These are phyloP conservation scores for Cadophora sp. DNA, from an alignment of 2,329 filamentous ascomycete genomes.

Conservation along the genomic window DNA sequence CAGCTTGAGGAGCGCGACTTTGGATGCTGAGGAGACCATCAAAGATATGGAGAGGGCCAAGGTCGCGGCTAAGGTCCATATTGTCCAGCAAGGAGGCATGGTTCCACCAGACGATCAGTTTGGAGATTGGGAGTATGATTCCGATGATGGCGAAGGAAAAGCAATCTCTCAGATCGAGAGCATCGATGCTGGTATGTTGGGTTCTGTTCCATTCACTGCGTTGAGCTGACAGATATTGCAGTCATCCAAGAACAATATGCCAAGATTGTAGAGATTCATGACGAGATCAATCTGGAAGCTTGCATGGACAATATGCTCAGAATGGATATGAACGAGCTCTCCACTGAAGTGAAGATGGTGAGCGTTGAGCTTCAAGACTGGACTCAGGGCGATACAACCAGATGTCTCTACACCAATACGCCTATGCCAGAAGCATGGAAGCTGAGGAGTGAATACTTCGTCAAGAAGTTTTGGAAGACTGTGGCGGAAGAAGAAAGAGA, in stretches of 20 bases:
- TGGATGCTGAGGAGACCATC: background rate
- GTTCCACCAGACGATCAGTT: background rate
- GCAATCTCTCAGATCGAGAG: background rate
- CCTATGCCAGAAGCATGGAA: background rate
- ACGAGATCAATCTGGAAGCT: background rate
- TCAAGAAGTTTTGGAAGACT: background rate
- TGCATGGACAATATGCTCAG: background rate
- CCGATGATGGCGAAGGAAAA: background rate
- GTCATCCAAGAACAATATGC: background rate
- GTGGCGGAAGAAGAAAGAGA: background rate
- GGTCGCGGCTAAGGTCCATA: background rate
- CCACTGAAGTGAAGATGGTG: background rate
- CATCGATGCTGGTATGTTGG: background rate
- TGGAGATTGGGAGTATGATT: background rate
- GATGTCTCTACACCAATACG: background rate
- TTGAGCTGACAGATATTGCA: background rate
- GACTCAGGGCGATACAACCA: background rate
- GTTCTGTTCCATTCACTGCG: background rate
- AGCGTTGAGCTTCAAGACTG: background rate
- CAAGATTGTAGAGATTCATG: background rate
- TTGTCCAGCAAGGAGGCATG: slow-evolving; percentile 8
- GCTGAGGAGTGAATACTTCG: background rate
- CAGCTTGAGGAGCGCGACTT: background rate
- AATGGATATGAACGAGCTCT: background rate
- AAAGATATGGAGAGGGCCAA: background rate